Evolutionary conservation across 2,329 filamentous ascomycete species (phyloP), one percentile per base, ranked within the genome.

Genomic region (Hyphodiscus sp.): DNA sequence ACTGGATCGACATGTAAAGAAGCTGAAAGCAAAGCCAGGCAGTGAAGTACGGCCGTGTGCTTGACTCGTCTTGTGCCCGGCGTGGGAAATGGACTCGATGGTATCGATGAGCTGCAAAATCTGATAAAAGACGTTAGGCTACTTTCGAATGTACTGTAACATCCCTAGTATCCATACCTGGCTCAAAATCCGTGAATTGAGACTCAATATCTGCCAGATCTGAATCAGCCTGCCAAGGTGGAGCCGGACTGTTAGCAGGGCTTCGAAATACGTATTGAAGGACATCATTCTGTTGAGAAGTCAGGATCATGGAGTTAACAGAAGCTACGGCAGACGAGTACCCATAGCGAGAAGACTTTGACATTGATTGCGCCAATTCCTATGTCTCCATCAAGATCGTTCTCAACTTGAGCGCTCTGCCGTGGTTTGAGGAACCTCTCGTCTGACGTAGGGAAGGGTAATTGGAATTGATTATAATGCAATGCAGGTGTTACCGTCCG

Each of bases 1-100:
- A 59, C 47, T 59, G 57, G 47, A 59, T 59, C 13, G 57, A 59
- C 57, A 59, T 59, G 38, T 59, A 59, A 19, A 55, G 55, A 26
- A 59, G 47, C 30, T 59, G 57, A 44, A 59, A 59, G 26, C 57
- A 59, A 11, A 59, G 51, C 57, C 57, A 59, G 7, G 57, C 51
- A 10, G 57, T 53, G 20, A 57, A 59, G 23, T 59, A 59, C 44
- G 55, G 50, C 1, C 55, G 50, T 16, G 57, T 18, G 44, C 52
- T 41, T n/a, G 57, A 55, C 51, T 57, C 52, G 15, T 55, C 49
- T 20, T 57, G 57, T 26, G 57, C 57, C 46, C 53, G 50, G 11
- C 55, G 57, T 49, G 57, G 57, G 41, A 59, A 59, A 33, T 52
- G 46, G 11, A 59, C 57, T 33, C 55, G 50, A 41, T 55, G 51